Percentiles rank a stretch among this genome's conserved stretches.
Evolutionary conservation across 768 basidiomycete species (phyloP).

Genomic region (Jaapia argillacea): DNA sequence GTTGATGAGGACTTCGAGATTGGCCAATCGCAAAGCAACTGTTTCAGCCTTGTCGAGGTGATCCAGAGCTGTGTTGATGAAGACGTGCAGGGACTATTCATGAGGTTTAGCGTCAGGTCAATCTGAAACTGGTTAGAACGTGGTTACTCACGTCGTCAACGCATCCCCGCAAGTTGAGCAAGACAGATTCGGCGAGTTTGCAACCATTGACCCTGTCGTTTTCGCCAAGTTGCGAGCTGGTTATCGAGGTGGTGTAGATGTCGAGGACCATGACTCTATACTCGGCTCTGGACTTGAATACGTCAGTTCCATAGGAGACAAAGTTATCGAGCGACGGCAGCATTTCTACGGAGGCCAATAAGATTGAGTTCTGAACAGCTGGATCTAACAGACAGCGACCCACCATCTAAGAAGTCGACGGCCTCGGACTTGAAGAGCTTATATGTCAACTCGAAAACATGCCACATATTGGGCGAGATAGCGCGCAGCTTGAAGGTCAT

Average conservation of each 20-base stretch:
- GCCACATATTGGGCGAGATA: slow-evolving; percentile 82
- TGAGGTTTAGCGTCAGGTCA: slow-evolving; percentile 1
- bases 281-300: slow-evolving; percentile 61
- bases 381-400: slow-evolving; percentile 11
- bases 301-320: slow-evolving; percentile 70
- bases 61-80: slow-evolving; percentile 52
- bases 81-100: slow-evolving; percentile 48
- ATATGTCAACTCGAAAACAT: slow-evolving; percentile 76
- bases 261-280: slow-evolving; percentile 77
- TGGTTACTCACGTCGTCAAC: slow-evolving; percentile 61
- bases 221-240: slow-evolving; percentile 65
- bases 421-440: slow-evolving; percentile 76
- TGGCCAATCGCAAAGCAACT: slow-evolving; percentile 56
- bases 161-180: slow-evolving; percentile 70
- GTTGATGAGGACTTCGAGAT: slow-evolving; percentile 79
- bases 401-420: slow-evolving; percentile 81
- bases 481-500: slow-evolving; percentile 72
- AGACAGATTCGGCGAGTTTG: slow-evolving; percentile 74
- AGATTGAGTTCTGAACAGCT: slow-evolving; percentile 13
- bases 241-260: slow-evolving; percentile 71
- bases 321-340: slow-evolving; percentile 84
- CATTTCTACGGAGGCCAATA: slow-evolving; percentile 48
- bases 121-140: no score
- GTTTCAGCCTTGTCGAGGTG: slow-evolving; percentile 56
- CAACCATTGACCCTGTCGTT: slow-evolving; percentile 77